phyloP scores from a whole-genome alignment of 495 filamentous ascomycete genomes.

The Penicillium crystallinum region DNA sequence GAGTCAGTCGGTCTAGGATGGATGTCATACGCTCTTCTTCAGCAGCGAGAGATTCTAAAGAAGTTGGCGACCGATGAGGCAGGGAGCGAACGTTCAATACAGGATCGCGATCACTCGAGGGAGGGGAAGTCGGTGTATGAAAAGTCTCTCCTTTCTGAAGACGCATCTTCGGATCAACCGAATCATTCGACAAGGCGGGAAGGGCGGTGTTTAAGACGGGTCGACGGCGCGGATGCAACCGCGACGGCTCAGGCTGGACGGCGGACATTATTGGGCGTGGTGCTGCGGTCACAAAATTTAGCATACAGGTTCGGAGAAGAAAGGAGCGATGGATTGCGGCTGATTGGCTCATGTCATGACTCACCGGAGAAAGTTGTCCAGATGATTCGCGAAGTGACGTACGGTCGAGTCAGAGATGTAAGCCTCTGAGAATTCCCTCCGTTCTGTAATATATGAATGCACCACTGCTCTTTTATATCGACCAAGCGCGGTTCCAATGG shows the following conservation, averaged over 20 bases:
- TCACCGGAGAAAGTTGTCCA: conserved; percentile 12
- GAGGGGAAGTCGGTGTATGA: conserved; percentile 40
- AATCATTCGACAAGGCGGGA: conserved; percentile 23
- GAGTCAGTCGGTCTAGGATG: conserved; percentile 39
- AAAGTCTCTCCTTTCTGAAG: conserved; percentile 51
- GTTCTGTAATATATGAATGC: conserved; percentile 2
- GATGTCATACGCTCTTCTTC: conserved; percentile 46
- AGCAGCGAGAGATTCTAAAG: conserved; percentile 42
- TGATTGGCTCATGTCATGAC: conserved; percentile 21
- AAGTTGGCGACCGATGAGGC: conserved; percentile 48
- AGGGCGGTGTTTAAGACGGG: conserved; percentile 27
- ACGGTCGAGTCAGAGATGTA: conserved; percentile 18
- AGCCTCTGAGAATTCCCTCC: background rate
- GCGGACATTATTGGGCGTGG: conserved; percentile 19
- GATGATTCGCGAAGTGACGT: conserved; percentile 21
- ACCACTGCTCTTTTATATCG: background rate
- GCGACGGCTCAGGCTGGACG: conserved; percentile 18
- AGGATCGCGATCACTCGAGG: conserved; percentile 37
- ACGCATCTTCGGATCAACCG: conserved; percentile 21
- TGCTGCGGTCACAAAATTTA: conserved; percentile 14
- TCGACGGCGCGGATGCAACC: conserved; percentile 34
- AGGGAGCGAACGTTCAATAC: conserved; percentile 41
- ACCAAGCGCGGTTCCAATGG: background rate
- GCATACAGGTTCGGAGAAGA: conserved; percentile 1
- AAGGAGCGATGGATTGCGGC: conserved; percentile 2